Percentiles rank a stretch among this genome's conserved stretches.
Evolutionary conservation across 2,329 filamentous ascomycete genomes (phyloP).

Genomic region (Exserohilum rostratum): DNA sequence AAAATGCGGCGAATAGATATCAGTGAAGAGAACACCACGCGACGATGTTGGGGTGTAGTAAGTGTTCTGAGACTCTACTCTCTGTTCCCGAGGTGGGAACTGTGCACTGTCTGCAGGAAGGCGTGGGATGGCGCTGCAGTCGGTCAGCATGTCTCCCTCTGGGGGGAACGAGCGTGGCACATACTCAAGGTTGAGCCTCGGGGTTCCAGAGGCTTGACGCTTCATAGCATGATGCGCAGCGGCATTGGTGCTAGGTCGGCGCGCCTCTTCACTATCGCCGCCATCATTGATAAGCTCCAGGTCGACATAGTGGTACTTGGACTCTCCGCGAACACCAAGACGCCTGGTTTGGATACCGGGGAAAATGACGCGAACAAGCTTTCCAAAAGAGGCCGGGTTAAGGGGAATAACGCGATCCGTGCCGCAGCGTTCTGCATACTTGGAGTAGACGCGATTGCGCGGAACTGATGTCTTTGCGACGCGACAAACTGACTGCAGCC

Average conservation of each 20-base stretch:
- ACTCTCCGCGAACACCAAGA: slow-evolving; percentile 91
- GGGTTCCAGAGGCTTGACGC: slow-evolving; percentile 42
- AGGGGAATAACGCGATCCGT: slow-evolving; percentile 92
- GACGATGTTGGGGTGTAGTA: slow-evolving; percentile 49
- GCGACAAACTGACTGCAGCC: slow-evolving; percentile 73
- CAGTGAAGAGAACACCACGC: slow-evolving; percentile 53
- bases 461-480: slow-evolving; percentile 86
- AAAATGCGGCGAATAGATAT: slow-evolving; percentile 53
- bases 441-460: slow-evolving; percentile 89
- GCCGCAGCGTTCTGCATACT: slow-evolving; percentile 91
- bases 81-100: slow-evolving; percentile 48
- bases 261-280: slow-evolving; percentile 34
- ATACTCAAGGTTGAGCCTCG: slow-evolving; percentile 46
- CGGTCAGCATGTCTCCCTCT: slow-evolving; percentile 12
- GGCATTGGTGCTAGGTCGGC: slow-evolving; percentile 29
- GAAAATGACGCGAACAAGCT: slow-evolving; percentile 94
- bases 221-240: slow-evolving; percentile 31
- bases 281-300: slow-evolving; percentile 57
- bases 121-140: slow-evolving; percentile 51
- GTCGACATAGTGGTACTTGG: slow-evolving; percentile 90
- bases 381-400: slow-evolving; percentile 97
- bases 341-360: slow-evolving; percentile 91
- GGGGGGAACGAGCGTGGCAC: background rate
- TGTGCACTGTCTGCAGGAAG: slow-evolving; percentile 56
- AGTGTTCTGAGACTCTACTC: slow-evolving; percentile 36